Evolutionary conservation across 352 stramenopile species (phyloP).

Genomic region (Globisporangium cylindrosporum): DNA sequence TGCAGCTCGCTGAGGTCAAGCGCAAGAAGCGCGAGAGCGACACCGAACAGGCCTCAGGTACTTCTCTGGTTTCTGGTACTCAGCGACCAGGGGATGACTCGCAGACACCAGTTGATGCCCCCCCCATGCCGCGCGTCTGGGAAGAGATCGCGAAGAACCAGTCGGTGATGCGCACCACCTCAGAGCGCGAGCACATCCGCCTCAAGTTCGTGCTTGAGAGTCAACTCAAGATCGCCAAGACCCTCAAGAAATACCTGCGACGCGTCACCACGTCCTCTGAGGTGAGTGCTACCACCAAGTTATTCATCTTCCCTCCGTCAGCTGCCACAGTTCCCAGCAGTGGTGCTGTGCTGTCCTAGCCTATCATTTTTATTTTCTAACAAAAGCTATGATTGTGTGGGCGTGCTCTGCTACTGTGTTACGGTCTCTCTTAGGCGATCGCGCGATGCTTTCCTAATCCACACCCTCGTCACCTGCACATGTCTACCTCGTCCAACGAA

Average conservation of each 20-base stretch:
- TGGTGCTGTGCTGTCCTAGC: not conserved
- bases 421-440: not conserved
- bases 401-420: not conserved
- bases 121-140: not conserved
- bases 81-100: not conserved
- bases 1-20: conserved; percentile 16
- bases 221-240: conserved; percentile 43
- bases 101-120: not conserved
- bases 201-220: conserved; percentile 51
- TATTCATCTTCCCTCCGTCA: no score
- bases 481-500: no score
- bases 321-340: not conserved
- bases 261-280: not conserved
- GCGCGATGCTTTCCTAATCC: not conserved
- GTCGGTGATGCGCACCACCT: not conserved
- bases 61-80: not conserved
- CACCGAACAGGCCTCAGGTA: no score
- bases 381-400: not conserved
- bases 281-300: not conserved
- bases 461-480: not conserved
- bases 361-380: not conserved
- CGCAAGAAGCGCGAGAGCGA: not conserved
- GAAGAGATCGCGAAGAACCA: not conserved
- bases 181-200: conserved; percentile 43
- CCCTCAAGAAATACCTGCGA: conserved; percentile 17